A percentile compares a stretch with the other conserved stretches of the same genome.
Conservation (phyloP, 2,329 filamentous ascomycete species). For the Neurospora crassa region DNA sequence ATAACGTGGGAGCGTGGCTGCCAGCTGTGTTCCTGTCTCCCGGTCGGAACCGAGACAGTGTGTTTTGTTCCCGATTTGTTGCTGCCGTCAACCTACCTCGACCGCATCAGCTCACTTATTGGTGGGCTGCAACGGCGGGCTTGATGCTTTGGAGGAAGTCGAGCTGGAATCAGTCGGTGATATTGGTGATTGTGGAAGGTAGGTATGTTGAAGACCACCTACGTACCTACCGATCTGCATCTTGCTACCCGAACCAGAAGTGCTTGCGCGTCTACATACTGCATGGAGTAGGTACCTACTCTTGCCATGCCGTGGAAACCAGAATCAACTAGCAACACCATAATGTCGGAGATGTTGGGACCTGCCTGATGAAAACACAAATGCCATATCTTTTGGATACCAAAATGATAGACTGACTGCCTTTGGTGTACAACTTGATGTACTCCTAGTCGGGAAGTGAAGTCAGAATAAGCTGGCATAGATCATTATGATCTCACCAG, state of each 20-base stretch:
- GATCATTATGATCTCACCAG: neutral
- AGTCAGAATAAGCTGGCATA: neutral
- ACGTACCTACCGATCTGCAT: neutral
- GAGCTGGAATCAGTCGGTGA: neutral
- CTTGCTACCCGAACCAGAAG: too few relatives aligned
- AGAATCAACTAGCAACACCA: too few relatives aligned
- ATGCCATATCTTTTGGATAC: too few relatives aligned
- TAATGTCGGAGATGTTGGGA: too few relatives aligned
- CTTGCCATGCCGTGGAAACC: too few relatives aligned
- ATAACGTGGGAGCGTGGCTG: neutral
- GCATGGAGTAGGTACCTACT: too few relatives aligned
- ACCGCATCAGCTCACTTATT: neutral
- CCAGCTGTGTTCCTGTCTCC: neutral
- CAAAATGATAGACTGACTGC: too few relatives aligned
- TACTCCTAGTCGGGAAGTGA: neutral
- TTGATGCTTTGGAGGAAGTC: neutral
- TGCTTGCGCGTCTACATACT: too few relatives aligned
- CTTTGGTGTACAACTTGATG: neutral
- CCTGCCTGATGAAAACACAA: too few relatives aligned
- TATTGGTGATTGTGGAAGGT: neutral
- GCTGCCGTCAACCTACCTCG: neutral
- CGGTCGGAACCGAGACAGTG: neutral
- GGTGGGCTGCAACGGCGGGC: neutral
- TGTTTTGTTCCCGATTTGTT: neutral
- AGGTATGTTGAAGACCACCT: neutral